Base-by-base conservation (phyloP, 2,329 filamentous ascomycete species). In the Claviceps paspali region DNA sequence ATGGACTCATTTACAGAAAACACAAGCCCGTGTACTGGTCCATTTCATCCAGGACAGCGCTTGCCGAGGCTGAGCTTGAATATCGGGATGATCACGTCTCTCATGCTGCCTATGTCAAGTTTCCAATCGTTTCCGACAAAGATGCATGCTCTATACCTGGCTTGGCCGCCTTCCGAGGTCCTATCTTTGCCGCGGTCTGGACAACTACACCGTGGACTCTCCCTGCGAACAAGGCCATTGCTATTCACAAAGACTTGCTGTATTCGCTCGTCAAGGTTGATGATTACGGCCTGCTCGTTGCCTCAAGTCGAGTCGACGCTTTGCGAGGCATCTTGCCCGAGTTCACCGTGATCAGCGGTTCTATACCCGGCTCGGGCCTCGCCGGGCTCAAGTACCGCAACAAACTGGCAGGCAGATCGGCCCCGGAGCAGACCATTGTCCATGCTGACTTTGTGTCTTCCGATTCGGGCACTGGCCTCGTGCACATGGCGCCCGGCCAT, bases 191-290 rank as follows among this genome's bases (percentile, higher is more conserved):
- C n/a, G 70, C 91, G n/a, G 83, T 96, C 36, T 98, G 91, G 91
- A 98, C 91, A 2, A 98, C 91, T 0, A 98, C 91, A 1, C 91
- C 91, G 0, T 98, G 91, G 91, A 98, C 91, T 0, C 64, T 98
- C 5, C 88, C 91, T 0, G 87, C 88, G 2, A 98, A 98, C 54
- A 76, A 76, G 52, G 87, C 84, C 0, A 86, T 98, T 53, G 87
- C 85, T 2, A 70, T 96, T 26, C 76, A 85, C 48, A 63, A 72
- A 6, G 75, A 82, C 28, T 60, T 96, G 42, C 64, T 75, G 30
- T 98, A 96, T 54, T 66, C 67, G 4, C 57, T 93, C 15, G 62
- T 92, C 27, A 62, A 67, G 38, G 63, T 70, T 2, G 63, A 64
- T 1, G 54, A 54, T 0, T 65, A 76, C 45, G 74, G 76, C 14